phyloP scores from a whole-genome alignment of 441 rosid genomes.

The Kokia cookei region DNA sequence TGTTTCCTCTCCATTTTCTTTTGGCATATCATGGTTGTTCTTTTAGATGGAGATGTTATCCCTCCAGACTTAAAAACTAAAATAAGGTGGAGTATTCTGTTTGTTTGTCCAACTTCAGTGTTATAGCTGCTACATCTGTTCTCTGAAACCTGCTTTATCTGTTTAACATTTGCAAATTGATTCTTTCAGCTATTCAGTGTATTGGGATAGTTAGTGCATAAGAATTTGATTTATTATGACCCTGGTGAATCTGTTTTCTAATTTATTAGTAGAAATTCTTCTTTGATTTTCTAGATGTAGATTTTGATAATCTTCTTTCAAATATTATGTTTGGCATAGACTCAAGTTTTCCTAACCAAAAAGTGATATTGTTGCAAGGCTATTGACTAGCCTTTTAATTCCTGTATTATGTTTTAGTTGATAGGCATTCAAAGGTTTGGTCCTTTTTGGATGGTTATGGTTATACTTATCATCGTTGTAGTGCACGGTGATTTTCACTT shows the following conservation, averaged over 20 bases:
- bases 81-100: not conserved
- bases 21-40: not conserved
- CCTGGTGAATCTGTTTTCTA: not conserved
- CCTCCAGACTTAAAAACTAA: not conserved
- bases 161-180: not conserved
- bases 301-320: not conserved
- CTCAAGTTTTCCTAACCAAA: not conserved
- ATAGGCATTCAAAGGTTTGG: not conserved
- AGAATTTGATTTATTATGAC: not conserved
- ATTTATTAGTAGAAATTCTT: not conserved
- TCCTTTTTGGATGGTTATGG: not conserved
- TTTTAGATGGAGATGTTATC: not conserved
- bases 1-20: not conserved
- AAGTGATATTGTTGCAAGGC: not conserved
- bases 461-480: not conserved
- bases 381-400: not conserved
- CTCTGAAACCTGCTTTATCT: not conserved
- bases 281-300: not conserved
- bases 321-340: not conserved
- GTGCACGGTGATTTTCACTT: not conserved
- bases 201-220: not conserved
- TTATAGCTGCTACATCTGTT: not conserved
- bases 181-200: not conserved
- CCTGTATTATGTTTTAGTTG: not conserved
- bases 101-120: not conserved